Evolutionary conservation across 805 yeast species (phyloP).

Genomic region (Maudiozyma serrabonitensis): DNA sequence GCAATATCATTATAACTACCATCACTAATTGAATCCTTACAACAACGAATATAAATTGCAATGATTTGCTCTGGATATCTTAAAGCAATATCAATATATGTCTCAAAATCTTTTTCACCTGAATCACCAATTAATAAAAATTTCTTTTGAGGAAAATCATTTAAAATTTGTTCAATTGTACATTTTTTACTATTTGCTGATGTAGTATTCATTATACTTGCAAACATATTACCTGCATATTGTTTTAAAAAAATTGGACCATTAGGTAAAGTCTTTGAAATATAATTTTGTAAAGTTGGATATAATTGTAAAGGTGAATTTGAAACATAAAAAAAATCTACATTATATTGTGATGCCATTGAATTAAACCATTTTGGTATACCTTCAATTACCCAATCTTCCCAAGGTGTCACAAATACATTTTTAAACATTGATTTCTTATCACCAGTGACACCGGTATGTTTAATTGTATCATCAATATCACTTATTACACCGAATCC

Average conservation of each 20-base stretch:
- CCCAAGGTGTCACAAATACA: slow-evolving; percentile 56
- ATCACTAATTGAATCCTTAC: slow-evolving; percentile 58
- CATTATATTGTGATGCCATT: slow-evolving; percentile 34
- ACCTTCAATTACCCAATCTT: slow-evolving; percentile 63
- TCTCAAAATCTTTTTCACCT: slow-evolving; percentile 91
- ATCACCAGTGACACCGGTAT: slow-evolving; percentile 84
- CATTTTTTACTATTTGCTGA: slow-evolving; percentile 70
- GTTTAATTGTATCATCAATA: slow-evolving; percentile 87
- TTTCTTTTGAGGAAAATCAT: slow-evolving; percentile 66
- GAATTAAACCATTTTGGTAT: slow-evolving; percentile 62
- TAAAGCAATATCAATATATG: slow-evolving; percentile 64
- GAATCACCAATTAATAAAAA: slow-evolving; percentile 90
- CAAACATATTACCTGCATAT: slow-evolving; percentile 70
- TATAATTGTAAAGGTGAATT: slow-evolving; percentile 91
- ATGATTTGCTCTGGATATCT: slow-evolving; percentile 51
- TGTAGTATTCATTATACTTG: slow-evolving; percentile 74
- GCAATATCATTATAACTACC: slow-evolving; percentile 29
- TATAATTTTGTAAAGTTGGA: slow-evolving; percentile 33
- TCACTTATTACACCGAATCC: slow-evolving; percentile 80
- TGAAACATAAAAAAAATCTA: slow-evolving; percentile 85
- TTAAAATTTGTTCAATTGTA: slow-evolving; percentile 50
- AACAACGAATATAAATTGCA: slow-evolving; percentile 75
- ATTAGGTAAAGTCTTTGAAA: slow-evolving; percentile 44
- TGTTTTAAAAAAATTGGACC: slow-evolving; percentile 85
- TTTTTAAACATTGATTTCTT: slow-evolving; percentile 74